Evolutionary conservation across 129 eudicot genomes (phyloP).

Genomic region (Sambucus nigra): DNA sequence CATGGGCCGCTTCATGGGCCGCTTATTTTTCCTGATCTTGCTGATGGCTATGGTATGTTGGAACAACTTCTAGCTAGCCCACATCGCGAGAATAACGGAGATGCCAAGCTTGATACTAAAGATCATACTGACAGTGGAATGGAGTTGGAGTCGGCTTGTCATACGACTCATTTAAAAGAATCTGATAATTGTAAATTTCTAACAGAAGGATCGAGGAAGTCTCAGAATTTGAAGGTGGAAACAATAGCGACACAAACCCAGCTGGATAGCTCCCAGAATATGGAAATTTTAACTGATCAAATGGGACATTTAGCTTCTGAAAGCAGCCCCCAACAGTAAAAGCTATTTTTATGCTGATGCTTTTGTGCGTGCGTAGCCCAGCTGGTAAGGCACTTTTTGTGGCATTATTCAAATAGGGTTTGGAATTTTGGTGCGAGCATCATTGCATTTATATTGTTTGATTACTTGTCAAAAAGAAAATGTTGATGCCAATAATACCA

Average conservation of each 20-base stretch:
- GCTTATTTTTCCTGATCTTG: conserved; percentile 31
- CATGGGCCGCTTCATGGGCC: conserved; percentile 9
- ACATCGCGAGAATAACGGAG: conserved; percentile 10
- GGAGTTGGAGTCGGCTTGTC: conserved; percentile 4
- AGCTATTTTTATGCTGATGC: background rate
- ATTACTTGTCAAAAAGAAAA: too few species aligned
- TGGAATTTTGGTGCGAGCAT: too few species aligned
- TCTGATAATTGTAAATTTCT: conserved; percentile 16
- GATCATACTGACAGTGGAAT: conserved; percentile 12
- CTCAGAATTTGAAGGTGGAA: conserved; percentile 10
- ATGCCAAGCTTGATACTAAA: conserved; percentile 8
- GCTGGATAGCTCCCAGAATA: too few species aligned
- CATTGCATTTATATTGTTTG: too few species aligned
- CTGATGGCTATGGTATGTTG: conserved; percentile 40
- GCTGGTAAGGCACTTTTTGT: too few species aligned
- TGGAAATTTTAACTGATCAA: conserved; percentile 17
- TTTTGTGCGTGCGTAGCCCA: too few species aligned
- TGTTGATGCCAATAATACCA: too few species aligned
- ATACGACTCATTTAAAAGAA: conserved; percentile 11
- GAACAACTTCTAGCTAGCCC: conserved; percentile 62
- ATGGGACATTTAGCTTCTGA: conserved; percentile 20
- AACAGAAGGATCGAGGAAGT: conserved; percentile 22
- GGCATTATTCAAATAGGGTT: too few species aligned
- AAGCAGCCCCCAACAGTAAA: conserved; percentile 2
- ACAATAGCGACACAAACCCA: background rate